A percentile compares a stretch with the other conserved stretches of the same genome.
These are phyloP conservation scores for Discostella stelligeroides DNA, from an alignment of 108 stramenopile genomes.

Conservation along the genomic window DNA sequence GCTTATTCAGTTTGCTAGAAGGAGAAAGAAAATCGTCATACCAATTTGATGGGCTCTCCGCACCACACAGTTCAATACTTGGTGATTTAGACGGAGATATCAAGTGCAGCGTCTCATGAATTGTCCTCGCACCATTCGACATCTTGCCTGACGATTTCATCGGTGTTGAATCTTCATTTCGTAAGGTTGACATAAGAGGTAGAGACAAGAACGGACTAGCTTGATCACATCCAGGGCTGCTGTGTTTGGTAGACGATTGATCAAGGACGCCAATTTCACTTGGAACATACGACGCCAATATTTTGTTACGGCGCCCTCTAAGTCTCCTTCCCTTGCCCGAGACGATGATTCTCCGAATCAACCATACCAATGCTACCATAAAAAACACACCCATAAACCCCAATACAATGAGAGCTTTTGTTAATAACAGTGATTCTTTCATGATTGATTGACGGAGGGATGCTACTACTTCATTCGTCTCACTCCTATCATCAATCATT, in stretches of 20 bases:
- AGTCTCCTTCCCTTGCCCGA: neutral
- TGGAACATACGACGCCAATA: neutral
- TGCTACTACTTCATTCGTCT: neutral
- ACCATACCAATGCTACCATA: slow-evolving; percentile 18
- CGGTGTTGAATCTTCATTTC: neutral
- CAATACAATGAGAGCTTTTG: slow-evolving; percentile 5
- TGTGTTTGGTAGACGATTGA: neutral
- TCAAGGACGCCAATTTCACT: neutral
- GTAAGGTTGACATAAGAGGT: neutral
- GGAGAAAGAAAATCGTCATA: slow-evolving; percentile 41
- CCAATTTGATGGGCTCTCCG: slow-evolving; percentile 11
- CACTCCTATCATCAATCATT: neutral
- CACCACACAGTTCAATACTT: neutral
- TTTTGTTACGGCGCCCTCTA: neutral
- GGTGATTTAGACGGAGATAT: neutral
- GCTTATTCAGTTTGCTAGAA: neutral
- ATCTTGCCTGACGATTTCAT: neutral
- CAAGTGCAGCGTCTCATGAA: neutral
- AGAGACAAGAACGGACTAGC: neutral
- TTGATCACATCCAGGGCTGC: neutral
- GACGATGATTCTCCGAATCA: slow-evolving; percentile 2
- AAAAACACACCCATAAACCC: slow-evolving; percentile 14
- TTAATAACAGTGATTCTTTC: slow-evolving; percentile 21
- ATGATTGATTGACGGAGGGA: slow-evolving; percentile 16
- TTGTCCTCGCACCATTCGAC: neutral